Evolutionary conservation across 2,329 filamentous ascomycete genomes (phyloP), one percentile per base, ranked within the genome.

Genomic region (Colletotrichum sp.): DNA sequence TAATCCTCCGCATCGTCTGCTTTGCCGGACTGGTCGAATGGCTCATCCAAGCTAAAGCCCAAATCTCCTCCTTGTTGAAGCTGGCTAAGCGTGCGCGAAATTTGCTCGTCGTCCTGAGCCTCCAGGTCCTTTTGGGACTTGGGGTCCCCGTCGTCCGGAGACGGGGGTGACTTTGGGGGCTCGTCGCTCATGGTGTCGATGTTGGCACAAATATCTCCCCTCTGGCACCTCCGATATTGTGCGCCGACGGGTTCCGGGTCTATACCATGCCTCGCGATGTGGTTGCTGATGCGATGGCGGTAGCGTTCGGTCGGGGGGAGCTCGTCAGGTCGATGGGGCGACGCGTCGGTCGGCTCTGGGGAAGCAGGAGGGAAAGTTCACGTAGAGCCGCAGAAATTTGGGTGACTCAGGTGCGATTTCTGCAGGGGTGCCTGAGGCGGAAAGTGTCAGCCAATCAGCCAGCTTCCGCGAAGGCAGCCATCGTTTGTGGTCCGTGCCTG

Each of bases 1-100:
- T 90, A 99, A 82, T 99, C 97, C 77, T 97, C 87, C 55, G 97
- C 97, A 85, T 99, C 95, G 76, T 96, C 96, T 71, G 96, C 96
- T 85, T 99, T 99, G 83, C 95, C 94, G 8, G 89, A 88, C 78
- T 92, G 89, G 78, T 93, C 92, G 78, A 93, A 90, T 28, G 88
- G 83, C 69, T 86, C 82, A 34, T 89, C 85, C 74, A 92, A 81
- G 67, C 86, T 85, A 6, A 87, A 81, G 10, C 84, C 84, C 14
- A 86, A 81, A 24, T 81, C 84, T 14, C 80, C 81, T 36, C 83
- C 84, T 72, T 86, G 83, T 75, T 87, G 84, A 52, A 84, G 85
- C 67, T 86, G 83, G 30, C 84, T 85, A 18, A 91, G 81, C 12
- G 89, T 82, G 10, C 83, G 84, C 34, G 87, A 83, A 32, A 91